phyloP scores from a whole-genome alignment of 495 filamentous ascomycete genomes.

The Penicillium turbatum region DNA sequence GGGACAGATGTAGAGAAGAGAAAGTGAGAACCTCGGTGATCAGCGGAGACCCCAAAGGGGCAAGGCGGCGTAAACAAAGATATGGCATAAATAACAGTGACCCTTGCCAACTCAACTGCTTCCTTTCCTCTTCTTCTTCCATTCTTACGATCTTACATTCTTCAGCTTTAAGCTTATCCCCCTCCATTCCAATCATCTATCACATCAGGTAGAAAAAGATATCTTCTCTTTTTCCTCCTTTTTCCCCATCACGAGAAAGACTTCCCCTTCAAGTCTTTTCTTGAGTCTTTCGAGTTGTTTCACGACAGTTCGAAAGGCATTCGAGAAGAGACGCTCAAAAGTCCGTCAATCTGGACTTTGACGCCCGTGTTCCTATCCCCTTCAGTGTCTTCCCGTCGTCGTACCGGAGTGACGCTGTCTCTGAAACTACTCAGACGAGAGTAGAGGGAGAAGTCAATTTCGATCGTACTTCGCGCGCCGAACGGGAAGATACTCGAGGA shows the following conservation, averaged over 20 bases:
- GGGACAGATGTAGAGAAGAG: not conserved
- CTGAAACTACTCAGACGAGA: slow-evolving; percentile 70
- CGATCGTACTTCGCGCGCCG: slow-evolving; percentile 71
- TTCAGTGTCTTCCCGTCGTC: slow-evolving; percentile 99
- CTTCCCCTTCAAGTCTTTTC: slow-evolving; percentile 61
- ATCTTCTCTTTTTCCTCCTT: slow-evolving; percentile 16
- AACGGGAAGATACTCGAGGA: slow-evolving; percentile 86
- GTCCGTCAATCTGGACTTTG: slow-evolving; percentile 99
- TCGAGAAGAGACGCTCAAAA: slow-evolving; percentile 81
- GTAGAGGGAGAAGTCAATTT: slow-evolving; percentile 88
- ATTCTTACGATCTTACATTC: slow-evolving; percentile 9
- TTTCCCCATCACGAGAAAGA: slow-evolving; percentile 36
- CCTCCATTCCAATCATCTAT: slow-evolving; percentile 8
- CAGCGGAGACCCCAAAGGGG: slow-evolving; percentile 18
- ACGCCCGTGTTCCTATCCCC: slow-evolving; percentile 97
- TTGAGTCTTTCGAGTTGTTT: slow-evolving; percentile 85
- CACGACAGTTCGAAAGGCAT: slow-evolving; percentile 80
- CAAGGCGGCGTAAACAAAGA: slow-evolving; percentile 31
- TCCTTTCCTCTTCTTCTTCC: slow-evolving; percentile 11
- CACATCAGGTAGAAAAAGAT: not conserved
- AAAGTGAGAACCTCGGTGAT: slow-evolving; percentile 8
- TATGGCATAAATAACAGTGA: slow-evolving; percentile 19
- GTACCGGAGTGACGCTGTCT: slow-evolving; percentile 88
- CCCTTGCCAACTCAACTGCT: slow-evolving; percentile 4
- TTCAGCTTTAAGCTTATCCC: slow-evolving; percentile 3